Evolutionary conservation across 768 basidiomycete genomes (phyloP), one percentile per base, ranked within the genome.

Genomic region (Calocybe cyanea): DNA sequence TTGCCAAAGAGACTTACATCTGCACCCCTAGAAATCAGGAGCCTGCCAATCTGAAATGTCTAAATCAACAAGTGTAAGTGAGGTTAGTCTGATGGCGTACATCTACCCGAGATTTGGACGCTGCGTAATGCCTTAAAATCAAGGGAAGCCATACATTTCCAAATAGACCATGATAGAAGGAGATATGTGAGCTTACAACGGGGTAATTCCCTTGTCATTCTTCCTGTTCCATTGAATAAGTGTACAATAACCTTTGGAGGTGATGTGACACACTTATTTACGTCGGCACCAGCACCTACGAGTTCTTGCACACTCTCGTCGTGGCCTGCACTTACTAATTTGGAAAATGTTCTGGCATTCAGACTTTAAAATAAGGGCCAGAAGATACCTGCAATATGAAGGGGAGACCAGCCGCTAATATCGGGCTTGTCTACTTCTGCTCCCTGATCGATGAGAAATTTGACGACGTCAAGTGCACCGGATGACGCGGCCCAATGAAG

Each of bases 61-160:
- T 53, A 46, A 36, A 63, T 67, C 57, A 69, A 57, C 56, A 54
- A 43, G 41, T 43, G 38, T 50, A 52, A 51, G 42, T 46, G 54
- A 47, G 58, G 45, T 46, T 49, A 58, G 53, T 48, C 38, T 61
- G 57, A 57, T 55, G 64, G 56, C 68, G 58, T 61, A 88, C 91
- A 59, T 91, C 87, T 51, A 92, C 78, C 35, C 83, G 86, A 45
- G 91, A 85, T 63, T 93, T 94, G 23, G 92, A 95, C 36, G 92
- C 92, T 21, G 92, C 91, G 59, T 95, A 95, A 65, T 94, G 91
- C 56, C 92, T 95, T 51, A 49, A 59, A 43, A 50, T 51, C 30
- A n/a, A 54, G 46, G 31, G 35, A 57, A 35, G 43, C 49, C 42
- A 28, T 57, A 38, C 50, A 45, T 51, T 53, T 52, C 51, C 31